These are phyloP conservation scores for Ogataea zsoltii DNA, from an alignment of 805 yeast species.

Conservation along the genomic window DNA sequence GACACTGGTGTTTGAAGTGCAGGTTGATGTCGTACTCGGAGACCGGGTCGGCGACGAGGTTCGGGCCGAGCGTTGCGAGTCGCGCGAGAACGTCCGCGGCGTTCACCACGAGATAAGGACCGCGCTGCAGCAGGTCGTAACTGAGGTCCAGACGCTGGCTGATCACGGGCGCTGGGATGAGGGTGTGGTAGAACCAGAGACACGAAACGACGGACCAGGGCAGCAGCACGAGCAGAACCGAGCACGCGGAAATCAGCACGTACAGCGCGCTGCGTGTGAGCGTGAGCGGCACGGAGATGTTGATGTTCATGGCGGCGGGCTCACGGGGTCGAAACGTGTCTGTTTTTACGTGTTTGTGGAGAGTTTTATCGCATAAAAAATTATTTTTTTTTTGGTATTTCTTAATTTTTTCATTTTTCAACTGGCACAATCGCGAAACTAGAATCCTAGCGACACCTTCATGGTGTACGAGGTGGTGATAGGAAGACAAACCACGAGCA, in stretches of 20 bases:
- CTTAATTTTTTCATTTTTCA: conserved; percentile 5
- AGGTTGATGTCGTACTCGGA: conserved; percentile 24
- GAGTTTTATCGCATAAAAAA: background rate
- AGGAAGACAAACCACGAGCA: conserved; percentile 70
- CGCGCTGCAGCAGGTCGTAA: conserved; percentile 25
- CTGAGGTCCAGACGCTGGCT: conserved; percentile 17
- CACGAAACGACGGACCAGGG: conserved; percentile 36
- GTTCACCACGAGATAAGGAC: conserved; percentile 25
- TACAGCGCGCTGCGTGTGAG: conserved; percentile 25
- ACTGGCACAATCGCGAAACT: conserved; percentile 4
- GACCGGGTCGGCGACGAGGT: conserved; percentile 14
- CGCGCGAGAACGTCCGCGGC: conserved; percentile 18
- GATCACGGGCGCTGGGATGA: conserved; percentile 30
- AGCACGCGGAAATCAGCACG: conserved; percentile 8
- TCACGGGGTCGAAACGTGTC: no score
- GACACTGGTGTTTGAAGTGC: conserved; percentile 17
- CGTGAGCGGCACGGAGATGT: conserved; percentile 25
- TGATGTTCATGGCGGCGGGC: conserved; percentile 19
- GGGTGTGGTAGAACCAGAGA: conserved; percentile 31
- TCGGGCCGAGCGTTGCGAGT: conserved; percentile 10
- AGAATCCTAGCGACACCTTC: conserved; percentile 48
- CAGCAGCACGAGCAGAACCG: conserved; percentile 29
- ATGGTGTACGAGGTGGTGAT: conserved; percentile 70
- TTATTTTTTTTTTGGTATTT: background rate
- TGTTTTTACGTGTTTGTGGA: background rate